These are phyloP conservation scores for Scheffersomyces stipitis DNA, from an alignment of 805 yeast genomes.

Conservation along the genomic window DNA sequence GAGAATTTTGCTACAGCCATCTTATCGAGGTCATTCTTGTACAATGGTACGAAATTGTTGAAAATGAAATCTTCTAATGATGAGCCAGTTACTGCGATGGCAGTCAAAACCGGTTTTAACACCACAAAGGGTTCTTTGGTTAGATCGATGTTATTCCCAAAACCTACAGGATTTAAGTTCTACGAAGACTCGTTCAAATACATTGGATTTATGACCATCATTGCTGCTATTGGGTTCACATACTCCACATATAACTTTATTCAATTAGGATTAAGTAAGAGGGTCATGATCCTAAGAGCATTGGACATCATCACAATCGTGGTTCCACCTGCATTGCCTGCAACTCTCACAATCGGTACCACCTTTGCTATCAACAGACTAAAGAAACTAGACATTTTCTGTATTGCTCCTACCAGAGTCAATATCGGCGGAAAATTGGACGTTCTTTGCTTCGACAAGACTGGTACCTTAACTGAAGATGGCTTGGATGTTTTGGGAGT, in stretches of 20 bases:
- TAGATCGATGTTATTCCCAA: conserved; percentile 95
- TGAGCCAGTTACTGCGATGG: conserved; percentile 84
- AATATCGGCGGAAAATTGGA: conserved; percentile 96
- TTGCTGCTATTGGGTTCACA: conserved; percentile 82
- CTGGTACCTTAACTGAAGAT: conserved; percentile 97
- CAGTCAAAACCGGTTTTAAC: conserved; percentile 84
- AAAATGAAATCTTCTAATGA: conserved; percentile 73
- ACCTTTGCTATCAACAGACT: conserved; percentile 84
- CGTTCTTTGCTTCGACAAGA: conserved; percentile 89
- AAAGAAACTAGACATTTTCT: conserved; percentile 63
- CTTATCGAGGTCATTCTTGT: conserved; percentile 75
- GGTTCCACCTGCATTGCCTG: conserved; percentile 98
- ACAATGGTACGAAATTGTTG: conserved; percentile 85
- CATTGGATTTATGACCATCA: conserved; percentile 88
- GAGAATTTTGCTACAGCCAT: conserved; percentile 62
- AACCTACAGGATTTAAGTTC: conserved; percentile 89
- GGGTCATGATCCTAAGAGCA: conserved; percentile 80
- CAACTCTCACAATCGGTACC: conserved; percentile 94
- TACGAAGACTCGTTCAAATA: conserved; percentile 93
- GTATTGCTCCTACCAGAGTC: conserved; percentile 92
- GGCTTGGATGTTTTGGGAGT: conserved; percentile 82
- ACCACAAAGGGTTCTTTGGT: conserved; percentile 94
- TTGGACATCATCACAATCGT: conserved; percentile 93
- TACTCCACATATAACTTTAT: conserved; percentile 83
- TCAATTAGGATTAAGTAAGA: conserved; percentile 66